These are phyloP conservation scores for Solioccasus polychromus DNA, from an alignment of 768 basidiomycete genomes.

Conservation along the genomic window DNA sequence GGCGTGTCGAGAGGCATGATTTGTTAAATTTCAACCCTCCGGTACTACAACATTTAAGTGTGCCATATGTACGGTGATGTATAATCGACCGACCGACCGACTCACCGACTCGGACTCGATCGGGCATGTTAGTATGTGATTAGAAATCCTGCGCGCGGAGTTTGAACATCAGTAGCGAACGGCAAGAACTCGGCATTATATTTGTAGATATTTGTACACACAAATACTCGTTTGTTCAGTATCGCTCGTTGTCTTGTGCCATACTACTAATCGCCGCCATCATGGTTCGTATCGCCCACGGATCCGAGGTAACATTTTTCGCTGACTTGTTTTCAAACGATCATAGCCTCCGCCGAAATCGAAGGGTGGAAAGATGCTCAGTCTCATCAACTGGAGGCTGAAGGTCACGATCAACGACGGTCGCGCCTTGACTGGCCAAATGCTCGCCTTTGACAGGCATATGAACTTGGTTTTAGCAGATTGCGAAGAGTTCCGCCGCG, in stretches of 20 bases:
- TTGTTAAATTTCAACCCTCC: too few species aligned
- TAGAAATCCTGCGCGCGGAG: too few species aligned
- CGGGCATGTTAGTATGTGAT: too few species aligned
- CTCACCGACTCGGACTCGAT: too few species aligned
- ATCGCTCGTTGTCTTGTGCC: constrained; percentile 17
- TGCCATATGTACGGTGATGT: too few species aligned
- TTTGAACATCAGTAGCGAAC: too few species aligned
- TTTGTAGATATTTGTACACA: constrained; percentile 35
- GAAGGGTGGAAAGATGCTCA: constrained; percentile 97
- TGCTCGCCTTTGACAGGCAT: constrained; percentile 99
- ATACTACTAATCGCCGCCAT: constrained; percentile 41
- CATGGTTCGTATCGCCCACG: constrained; percentile 47
- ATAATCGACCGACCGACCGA: not conserved
- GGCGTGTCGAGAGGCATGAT: constrained; percentile 33
- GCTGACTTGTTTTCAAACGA: constrained; percentile 7
- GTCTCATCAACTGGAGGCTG: constrained; percentile 96
- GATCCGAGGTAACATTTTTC: constrained; percentile 5
- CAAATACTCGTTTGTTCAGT: constrained; percentile 23
- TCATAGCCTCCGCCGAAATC: constrained; percentile 92
- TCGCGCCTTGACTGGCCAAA: constrained; percentile 92
- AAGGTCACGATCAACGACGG: constrained; percentile 98
- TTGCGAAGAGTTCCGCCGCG: constrained; percentile 95
- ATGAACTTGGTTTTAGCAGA: constrained; percentile 99
- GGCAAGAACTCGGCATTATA: constrained; percentile 9
- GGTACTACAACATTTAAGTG: too few species aligned